Evolutionary conservation across 257 asterid species (phyloP).

Genomic region (Primulina eburnea): DNA sequence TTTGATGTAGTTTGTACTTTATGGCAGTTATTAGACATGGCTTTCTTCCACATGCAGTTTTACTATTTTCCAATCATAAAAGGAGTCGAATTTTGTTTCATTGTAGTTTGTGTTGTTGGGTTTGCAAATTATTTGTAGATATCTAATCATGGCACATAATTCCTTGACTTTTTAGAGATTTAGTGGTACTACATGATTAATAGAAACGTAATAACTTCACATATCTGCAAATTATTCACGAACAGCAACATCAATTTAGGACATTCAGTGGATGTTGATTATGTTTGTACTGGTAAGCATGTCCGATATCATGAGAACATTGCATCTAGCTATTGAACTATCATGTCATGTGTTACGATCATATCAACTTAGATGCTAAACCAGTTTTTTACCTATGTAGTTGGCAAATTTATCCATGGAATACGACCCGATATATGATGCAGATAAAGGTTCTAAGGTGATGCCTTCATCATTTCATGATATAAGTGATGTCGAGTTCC

Average conservation of each 20-base stretch:
- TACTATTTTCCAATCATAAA: not conserved
- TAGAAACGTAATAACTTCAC: too few species aligned
- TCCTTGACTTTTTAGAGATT: too few species aligned
- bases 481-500: slow-evolving; percentile 84
- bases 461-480: slow-evolving; percentile 95
- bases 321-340: not conserved
- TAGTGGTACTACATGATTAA: too few species aligned
- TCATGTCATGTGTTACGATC: not conserved
- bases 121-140: too few species aligned
- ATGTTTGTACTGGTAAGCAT: not conserved
- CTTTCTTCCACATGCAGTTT: not conserved
- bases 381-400: slow-evolving; percentile 38
- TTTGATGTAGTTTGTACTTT: too few species aligned
- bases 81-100: not conserved
- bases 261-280: too few species aligned
- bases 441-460: slow-evolving; percentile 73
- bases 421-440: slow-evolving; percentile 77
- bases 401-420: slow-evolving; percentile 75
- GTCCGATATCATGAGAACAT: not conserved
- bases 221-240: too few species aligned
- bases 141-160: too few species aligned
- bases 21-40: not conserved
- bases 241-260: too few species aligned
- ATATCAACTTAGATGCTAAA: not conserved
- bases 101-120: not conserved